phyloP scores from a whole-genome alignment of 2,329 filamentous ascomycete genomes.

The Cryphonectria nitschkei region DNA sequence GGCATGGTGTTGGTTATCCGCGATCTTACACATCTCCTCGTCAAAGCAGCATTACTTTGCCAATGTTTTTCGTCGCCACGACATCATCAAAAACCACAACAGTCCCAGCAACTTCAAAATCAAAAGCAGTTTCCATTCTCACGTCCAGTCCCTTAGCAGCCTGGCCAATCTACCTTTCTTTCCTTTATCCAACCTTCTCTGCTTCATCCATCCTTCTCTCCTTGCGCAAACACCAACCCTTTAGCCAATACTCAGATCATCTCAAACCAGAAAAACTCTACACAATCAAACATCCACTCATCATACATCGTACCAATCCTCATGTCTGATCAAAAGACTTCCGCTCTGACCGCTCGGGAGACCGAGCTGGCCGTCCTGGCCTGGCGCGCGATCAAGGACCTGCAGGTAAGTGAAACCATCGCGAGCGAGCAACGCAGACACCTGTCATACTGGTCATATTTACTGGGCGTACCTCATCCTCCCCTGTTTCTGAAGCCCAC shows the following conservation, averaged over 20 bases:
- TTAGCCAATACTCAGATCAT: not conserved
- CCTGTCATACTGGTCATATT: not conserved
- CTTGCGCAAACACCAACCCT: not conserved
- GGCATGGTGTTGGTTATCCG: not conserved
- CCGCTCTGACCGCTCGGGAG: slow-evolving; percentile 2
- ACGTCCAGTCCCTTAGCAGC: not conserved
- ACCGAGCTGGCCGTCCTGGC: slow-evolving; percentile 1
- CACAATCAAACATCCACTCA: not conserved
- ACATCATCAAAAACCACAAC: not conserved
- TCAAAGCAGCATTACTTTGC: not conserved
- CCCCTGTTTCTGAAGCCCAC: too few relatives aligned
- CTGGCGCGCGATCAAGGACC: slow-evolving; percentile 6
- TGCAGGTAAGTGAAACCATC: slow-evolving; percentile 1
- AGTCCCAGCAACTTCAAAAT: not conserved
- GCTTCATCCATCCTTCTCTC: not conserved
- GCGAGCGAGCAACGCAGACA: not conserved
- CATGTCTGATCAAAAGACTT: slow-evolving; percentile 1
- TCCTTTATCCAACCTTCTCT: not conserved
- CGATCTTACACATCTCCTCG: not conserved
- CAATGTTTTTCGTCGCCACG: not conserved
- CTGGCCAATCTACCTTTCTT: not conserved
- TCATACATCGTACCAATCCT: not conserved
- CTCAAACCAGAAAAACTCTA: not conserved
- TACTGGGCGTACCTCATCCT: not conserved
- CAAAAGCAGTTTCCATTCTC: not conserved